Evolutionary conservation across 2,329 filamentous ascomycete species (phyloP).

Genomic region (Ceratocystis ficicola): DNA sequence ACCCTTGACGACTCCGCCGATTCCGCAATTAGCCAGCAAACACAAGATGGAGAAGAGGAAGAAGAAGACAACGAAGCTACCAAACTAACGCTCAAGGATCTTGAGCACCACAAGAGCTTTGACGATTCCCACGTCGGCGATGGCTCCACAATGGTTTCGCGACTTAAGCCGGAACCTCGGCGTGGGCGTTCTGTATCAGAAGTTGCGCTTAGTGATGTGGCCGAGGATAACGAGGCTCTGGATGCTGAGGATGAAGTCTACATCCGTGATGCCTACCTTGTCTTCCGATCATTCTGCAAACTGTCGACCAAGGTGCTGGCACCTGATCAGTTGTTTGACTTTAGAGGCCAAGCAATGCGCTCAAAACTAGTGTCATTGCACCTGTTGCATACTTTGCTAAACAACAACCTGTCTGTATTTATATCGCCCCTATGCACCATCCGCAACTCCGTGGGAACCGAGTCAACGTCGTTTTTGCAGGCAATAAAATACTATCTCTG

Average conservation of each 20-base stretch:
- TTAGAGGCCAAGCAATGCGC: conserved; percentile 90
- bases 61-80: conserved; percentile 31
- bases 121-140: conserved; percentile 56
- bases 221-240: conserved; percentile 47
- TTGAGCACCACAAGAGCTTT: conserved; percentile 56
- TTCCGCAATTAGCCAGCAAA: conserved; percentile 28
- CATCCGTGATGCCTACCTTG: conserved; percentile 90
- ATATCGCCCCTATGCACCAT: conserved; percentile 87
- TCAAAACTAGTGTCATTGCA: conserved; percentile 93
- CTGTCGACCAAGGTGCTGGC: conserved; percentile 84
- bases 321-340: conserved; percentile 81
- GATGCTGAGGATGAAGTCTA: conserved; percentile 86
- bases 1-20: conserved; percentile 33
- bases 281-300: conserved; percentile 96
- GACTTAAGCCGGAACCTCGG: conserved; percentile 40
- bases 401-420: conserved; percentile 86
- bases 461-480: conserved; percentile 81
- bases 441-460: conserved; percentile 75
- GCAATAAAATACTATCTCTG: conserved; percentile 96
- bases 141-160: conserved; percentile 54
- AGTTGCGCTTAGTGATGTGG: conserved; percentile 42
- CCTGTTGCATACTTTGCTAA: conserved; percentile 86
- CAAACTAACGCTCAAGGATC: conserved; percentile 54
- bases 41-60: conserved; percentile 31
- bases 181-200: conserved; percentile 40